phyloP scores from a whole-genome alignment of 2,329 filamentous ascomycete species.

The Hypomyces perniciosus region DNA sequence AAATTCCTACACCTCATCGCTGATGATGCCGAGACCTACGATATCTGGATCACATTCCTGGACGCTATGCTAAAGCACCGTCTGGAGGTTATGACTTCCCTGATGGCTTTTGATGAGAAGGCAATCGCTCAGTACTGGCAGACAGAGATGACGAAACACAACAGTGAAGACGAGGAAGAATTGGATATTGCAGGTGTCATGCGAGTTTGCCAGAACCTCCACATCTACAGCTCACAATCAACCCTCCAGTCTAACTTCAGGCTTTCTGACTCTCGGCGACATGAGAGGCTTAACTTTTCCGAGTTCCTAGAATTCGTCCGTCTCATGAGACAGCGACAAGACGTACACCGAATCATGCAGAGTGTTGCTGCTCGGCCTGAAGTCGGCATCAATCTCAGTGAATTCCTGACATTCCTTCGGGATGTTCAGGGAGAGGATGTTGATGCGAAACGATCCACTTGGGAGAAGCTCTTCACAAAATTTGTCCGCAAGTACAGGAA shows the following conservation, averaged over 20 bases:
- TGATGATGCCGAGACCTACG: conserved; percentile 62
- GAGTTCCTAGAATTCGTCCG: conserved; percentile 82
- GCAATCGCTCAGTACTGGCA: conserved; percentile 82
- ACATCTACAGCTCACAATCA: conserved; percentile 80
- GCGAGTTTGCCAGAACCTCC: conserved; percentile 78
- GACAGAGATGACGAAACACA: conserved; percentile 68
- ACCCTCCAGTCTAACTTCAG: conserved; percentile 70
- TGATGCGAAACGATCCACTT: conserved; percentile 56
- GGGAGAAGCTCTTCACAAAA: conserved; percentile 67
- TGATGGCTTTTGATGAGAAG: conserved; percentile 79
- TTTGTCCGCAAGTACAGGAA: conserved; percentile 56
- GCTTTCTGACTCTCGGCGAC: conserved; percentile 59
- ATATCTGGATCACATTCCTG: conserved; percentile 77
- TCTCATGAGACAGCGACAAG: conserved; percentile 75
- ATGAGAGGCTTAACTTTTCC: conserved; percentile 64
- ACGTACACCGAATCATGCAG: conserved; percentile 70
- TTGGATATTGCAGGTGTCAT: conserved; percentile 76
- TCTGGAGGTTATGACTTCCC: conserved; percentile 81
- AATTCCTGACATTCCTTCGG: conserved; percentile 72
- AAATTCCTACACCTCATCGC: conserved; percentile 88
- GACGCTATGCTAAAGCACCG: conserved; percentile 80
- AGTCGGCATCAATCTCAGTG: conserved; percentile 60
- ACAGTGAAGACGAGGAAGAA: conserved; percentile 55
- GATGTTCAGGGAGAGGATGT: conserved; percentile 72
- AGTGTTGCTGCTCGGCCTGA: conserved; percentile 52